Base-by-base conservation (phyloP, 2,329 filamentous ascomycete species). In the Harringtonia aguacate region DNA sequence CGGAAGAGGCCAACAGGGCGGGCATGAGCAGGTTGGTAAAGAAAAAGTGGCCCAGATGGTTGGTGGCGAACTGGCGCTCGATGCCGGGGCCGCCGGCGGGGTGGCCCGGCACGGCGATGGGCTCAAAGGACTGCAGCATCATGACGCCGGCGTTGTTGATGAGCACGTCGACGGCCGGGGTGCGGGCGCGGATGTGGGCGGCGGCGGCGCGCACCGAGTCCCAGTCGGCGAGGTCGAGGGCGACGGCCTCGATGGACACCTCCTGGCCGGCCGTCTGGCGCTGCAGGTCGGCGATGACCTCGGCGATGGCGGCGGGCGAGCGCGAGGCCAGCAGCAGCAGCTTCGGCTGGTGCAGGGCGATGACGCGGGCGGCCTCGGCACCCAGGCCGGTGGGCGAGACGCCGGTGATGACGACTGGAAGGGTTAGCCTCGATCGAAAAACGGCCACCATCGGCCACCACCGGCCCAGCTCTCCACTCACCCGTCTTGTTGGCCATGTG, bases 31-130 rank as follows among this genome's bases (percentile, higher is more conserved):
- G 58, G 48, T 69, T 69, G 2, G 69, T 67, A 21, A 74, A 58
- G 5, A 72, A 52, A 50, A 72, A 73, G 37, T 72, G 67, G 1
- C 68, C 66, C 12, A 75, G 51, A 50, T 75, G 66, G 52, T 74
- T 75, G n/a, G 64, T 62, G 8, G 63, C 68, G 3, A 72, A 64
- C 46, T 69, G 66, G 43, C 56, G 53, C 54, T 69, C 67, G 35
- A 63, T 55, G 1, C 64, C 64, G 14, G 24, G 24, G 10, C 24
- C 7, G 10, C 24, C 24, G 24, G 24, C 24, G 7, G 24, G 24
- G 7, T 10, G 24, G 24, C 24, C 24, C 7, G 24, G 24, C 7
- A 27, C 24, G 24, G 56, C 52, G 10, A 54, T 62, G n/a, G 59
- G 47, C 4, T 53, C 57, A 28, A 56, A 54, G 14, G 61, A 54